Evolutionary conservation across 371 early-diverging fungal species (phyloP).

Genomic region (Lichtheimia hyalospora): DNA sequence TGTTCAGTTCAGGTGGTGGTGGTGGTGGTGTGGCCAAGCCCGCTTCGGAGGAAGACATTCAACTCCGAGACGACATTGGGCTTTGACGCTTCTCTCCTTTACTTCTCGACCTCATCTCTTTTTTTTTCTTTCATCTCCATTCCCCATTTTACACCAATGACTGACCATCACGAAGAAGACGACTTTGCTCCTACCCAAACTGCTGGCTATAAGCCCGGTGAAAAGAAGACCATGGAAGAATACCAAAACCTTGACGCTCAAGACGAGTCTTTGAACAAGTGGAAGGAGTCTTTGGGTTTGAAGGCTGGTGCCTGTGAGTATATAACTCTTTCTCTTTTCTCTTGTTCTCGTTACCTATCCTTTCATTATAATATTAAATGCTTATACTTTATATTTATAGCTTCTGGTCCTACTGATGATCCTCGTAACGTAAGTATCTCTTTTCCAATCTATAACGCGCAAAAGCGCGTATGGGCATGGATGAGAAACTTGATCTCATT

Average conservation of each 20-base stretch:
- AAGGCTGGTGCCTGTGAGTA: constrained; percentile 24
- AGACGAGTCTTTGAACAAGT: constrained; percentile 93
- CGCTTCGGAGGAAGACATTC: too few relatives aligned
- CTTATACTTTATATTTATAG: constrained; percentile 3
- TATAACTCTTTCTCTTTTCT: not conserved
- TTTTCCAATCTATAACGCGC: too few relatives aligned
- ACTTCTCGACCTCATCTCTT: constrained; percentile 8
- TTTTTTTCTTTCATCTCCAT: constrained; percentile 25
- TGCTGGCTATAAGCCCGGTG: constrained; percentile 78
- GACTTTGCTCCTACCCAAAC: constrained; percentile 82
- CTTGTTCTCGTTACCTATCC: not conserved
- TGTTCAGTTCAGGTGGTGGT: too few relatives aligned
- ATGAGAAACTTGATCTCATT: too few relatives aligned
- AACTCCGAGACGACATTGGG: not conserved
- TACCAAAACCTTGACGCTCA: constrained; percentile 83
- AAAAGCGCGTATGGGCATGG: too few relatives aligned
- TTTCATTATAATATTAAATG: not conserved
- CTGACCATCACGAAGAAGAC: constrained; percentile 63
- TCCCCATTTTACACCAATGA: constrained; percentile 22
- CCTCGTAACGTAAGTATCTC: constrained; percentile 59
- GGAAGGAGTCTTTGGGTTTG: constrained; percentile 95
- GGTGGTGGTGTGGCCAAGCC: too few relatives aligned
- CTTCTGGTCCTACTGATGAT: constrained; percentile 60
- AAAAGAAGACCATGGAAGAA: constrained; percentile 91
- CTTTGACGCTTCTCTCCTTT: not conserved